Conservation (phyloP, 495 filamentous ascomycete species). For the Daldinia childiae region DNA sequence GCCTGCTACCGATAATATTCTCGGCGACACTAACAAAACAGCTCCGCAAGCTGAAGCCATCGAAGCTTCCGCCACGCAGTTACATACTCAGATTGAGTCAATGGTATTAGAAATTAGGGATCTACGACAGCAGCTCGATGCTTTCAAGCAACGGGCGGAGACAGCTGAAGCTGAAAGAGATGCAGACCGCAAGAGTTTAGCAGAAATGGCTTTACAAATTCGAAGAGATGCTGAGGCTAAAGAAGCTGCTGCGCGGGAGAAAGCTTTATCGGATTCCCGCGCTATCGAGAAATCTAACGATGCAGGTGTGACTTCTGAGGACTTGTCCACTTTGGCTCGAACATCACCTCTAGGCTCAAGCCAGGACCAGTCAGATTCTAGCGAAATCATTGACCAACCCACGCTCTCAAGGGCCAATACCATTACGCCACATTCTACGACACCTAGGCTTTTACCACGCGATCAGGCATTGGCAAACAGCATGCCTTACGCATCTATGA, state of each 20-base stretch:
- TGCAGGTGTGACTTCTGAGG: slow-evolving; percentile 34
- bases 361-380: slow-evolving; percentile 26
- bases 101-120: slow-evolving; percentile 86
- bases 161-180: slow-evolving; percentile 78
- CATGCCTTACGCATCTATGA: slow-evolving; percentile 84
- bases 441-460: slow-evolving; percentile 38
- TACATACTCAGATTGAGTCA: slow-evolving; percentile 79
- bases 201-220: slow-evolving; percentile 88
- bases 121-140: slow-evolving; percentile 80
- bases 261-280: slow-evolving; percentile 20
- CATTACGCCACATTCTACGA: slow-evolving; percentile 49
- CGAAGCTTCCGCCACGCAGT: slow-evolving; percentile 55
- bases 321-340: slow-evolving; percentile 24
- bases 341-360: slow-evolving; percentile 31
- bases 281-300: slow-evolving; percentile 40
- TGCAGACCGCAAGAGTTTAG: slow-evolving; percentile 73
- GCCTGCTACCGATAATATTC: slow-evolving; percentile 36
- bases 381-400: slow-evolving; percentile 39
- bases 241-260: slow-evolving; percentile 58
- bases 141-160: slow-evolving; percentile 79
- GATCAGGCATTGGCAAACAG: slow-evolving; percentile 65
- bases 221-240: slow-evolving; percentile 73
- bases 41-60: slow-evolving; percentile 55
- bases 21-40: slow-evolving; percentile 42
- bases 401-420: slow-evolving; percentile 54